phyloP scores from a whole-genome alignment of 495 filamentous ascomycete genomes.

The Hypoxylon lienhwacheense region DNA sequence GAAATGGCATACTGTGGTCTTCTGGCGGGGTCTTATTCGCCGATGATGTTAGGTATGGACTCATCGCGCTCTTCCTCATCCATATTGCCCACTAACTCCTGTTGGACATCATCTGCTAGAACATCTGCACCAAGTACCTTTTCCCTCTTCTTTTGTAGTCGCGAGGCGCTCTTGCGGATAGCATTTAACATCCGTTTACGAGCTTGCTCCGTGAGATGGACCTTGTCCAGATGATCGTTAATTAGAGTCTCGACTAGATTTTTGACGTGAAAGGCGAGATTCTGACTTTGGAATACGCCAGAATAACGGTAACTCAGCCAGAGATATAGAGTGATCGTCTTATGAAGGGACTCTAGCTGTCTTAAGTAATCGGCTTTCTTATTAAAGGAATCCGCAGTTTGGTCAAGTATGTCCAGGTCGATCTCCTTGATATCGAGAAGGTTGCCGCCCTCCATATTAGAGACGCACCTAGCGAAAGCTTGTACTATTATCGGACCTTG shows the following conservation, averaged over 20 bases:
- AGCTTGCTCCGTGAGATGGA: constrained; percentile 32
- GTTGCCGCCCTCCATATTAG: constrained; percentile 61
- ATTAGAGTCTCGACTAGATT: constrained; percentile 76
- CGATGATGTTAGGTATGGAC: constrained; percentile 27
- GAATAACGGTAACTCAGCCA: constrained; percentile 78
- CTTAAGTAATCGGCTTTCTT: constrained; percentile 57
- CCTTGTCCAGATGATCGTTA: constrained; percentile 58
- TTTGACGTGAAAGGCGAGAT: constrained; percentile 80
- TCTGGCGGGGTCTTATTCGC: too few species aligned
- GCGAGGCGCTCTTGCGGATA: constrained; percentile 29
- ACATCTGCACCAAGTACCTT: constrained; percentile 20
- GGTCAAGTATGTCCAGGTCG: constrained; percentile 68
- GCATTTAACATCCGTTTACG: constrained; percentile 17
- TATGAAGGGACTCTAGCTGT: constrained; percentile 75
- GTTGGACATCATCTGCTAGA: background rate
- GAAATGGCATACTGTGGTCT: background rate
- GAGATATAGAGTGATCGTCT: constrained; percentile 76
- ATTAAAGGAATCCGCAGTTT: constrained; percentile 40
- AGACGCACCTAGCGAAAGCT: constrained; percentile 68
- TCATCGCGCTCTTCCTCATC: constrained; percentile 40
- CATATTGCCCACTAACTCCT: constrained; percentile 37
- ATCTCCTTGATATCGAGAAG: constrained; percentile 65
- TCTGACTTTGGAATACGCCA: constrained; percentile 77
- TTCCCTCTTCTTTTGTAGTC: constrained; percentile 12
- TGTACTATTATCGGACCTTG: constrained; percentile 47